phyloP scores from a whole-genome alignment of 352 stramenopile genomes.

The Globisporangium emineosum region DNA sequence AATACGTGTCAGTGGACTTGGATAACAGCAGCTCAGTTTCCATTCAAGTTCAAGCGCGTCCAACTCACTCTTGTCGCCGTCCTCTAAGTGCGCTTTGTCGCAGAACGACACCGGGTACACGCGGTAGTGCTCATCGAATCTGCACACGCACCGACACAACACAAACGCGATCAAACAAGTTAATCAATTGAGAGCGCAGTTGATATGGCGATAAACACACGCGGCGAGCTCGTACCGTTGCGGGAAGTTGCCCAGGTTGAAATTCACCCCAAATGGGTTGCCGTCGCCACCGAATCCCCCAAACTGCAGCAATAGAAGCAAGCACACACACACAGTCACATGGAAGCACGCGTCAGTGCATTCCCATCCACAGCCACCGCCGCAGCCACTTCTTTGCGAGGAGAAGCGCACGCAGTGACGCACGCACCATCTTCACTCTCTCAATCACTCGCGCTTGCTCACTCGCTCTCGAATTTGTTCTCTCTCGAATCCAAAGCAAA shows the following conservation, averaged over 20 bases:
- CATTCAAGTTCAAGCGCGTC: background rate
- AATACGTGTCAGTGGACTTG: background rate
- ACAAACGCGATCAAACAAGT: background rate
- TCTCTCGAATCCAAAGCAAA: constrained; percentile 8
- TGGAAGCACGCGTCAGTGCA: background rate
- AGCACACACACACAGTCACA: background rate
- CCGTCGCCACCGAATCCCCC: constrained; percentile 63
- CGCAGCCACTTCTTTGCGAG: background rate
- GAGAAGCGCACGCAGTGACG: background rate
- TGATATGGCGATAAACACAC: background rate
- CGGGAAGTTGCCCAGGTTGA: constrained; percentile 74
- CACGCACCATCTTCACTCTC: constrained; percentile 13
- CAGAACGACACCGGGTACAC: constrained; percentile 87
- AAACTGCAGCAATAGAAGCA: constrained; percentile 38
- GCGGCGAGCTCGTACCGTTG: constrained; percentile 35
- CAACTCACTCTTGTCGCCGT: constrained; percentile 86
- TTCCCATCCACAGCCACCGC: background rate
- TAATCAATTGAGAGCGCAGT: background rate
- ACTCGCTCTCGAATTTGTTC: constrained; percentile 6
- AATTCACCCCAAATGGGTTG: constrained; percentile 83
- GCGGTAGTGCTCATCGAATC: constrained; percentile 86
- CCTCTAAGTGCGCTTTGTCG: constrained; percentile 85
- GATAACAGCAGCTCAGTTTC: background rate
- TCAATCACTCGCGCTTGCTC: background rate
- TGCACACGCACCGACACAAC: constrained; percentile 16